Base-by-base conservation (phyloP, 2,329 filamentous ascomycete genomes). In the Biscogniauxia sp. region DNA sequence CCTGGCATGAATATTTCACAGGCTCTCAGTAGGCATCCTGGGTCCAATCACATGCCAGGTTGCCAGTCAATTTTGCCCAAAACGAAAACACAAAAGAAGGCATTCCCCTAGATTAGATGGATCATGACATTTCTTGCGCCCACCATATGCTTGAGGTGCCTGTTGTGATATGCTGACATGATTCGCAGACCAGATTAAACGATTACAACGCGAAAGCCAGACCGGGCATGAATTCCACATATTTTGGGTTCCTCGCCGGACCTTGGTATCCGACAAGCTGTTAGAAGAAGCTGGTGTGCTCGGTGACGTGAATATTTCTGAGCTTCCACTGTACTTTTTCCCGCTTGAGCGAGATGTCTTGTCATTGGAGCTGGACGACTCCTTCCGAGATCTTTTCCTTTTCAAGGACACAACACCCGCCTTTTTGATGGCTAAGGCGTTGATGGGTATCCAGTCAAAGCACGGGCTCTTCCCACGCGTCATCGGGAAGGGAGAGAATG, bases 211-310 rank as follows among this genome's bases (percentile, higher is more conserved):
- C 71, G 92, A 95, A 75, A 93, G 90, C 73, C 90, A 92, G 71
- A 91, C 89, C 53, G 91, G 93, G 67, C 95, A 99, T 84, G 94
- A 99, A 70, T 97, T 98, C 74, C 94, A 93, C 64, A 90, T 99
- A 69, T 94, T 97, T 74, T 98, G 95, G 91, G 91, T 96, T 51
- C 94, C 96, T 5, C 88, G 95, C 60, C 90, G 95, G 63, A 98
- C 95, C 3, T 81, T 96, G 58, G 89, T 98, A 58, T 95, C 92
- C 68, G 93, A 98, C 74, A 89, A 93, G 73, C 85, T 98, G 54
- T 82, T 99, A 49, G 95, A 99, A 76, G 93, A 97, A 72, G 90
- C 92, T 49, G 95, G 94, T 25, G 92, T 99, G 15, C 83, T 97
- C 54, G 96, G 95, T 60, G 95, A 99, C 74, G 90, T 93, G 64